phyloP scores from a whole-genome alignment of 495 filamentous ascomycete genomes.

The Aspergillus nidulans region DNA sequence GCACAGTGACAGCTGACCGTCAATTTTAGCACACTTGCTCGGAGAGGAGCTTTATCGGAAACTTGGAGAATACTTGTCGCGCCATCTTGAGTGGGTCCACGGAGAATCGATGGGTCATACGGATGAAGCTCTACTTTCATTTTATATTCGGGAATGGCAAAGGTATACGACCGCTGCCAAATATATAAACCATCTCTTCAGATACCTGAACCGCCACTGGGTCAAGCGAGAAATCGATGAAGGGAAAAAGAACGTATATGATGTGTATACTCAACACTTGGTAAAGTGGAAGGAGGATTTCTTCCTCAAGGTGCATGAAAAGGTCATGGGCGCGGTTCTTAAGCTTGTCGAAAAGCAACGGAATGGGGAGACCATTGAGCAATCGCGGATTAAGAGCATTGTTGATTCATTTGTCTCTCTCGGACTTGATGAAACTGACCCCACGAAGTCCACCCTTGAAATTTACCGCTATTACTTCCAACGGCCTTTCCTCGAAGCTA shows the following conservation, averaged over 20 bases:
- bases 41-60: slow-evolving; percentile 96
- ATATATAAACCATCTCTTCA: slow-evolving; percentile 95
- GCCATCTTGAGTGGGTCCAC: slow-evolving; percentile 65
- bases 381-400: slow-evolving; percentile 92
- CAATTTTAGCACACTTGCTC: slow-evolving; percentile 73
- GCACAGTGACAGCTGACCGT: slow-evolving; percentile 11
- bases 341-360: slow-evolving; percentile 96
- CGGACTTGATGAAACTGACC: slow-evolving; percentile 89
- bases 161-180: slow-evolving; percentile 93
- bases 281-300: slow-evolving; percentile 93
- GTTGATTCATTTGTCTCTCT: slow-evolving; percentile 96
- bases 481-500: slow-evolving; percentile 83
- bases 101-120: slow-evolving; percentile 67
- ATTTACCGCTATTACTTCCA: slow-evolving; percentile 93
- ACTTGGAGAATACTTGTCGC: slow-evolving; percentile 74
- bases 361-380: slow-evolving; percentile 97
- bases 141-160: slow-evolving; percentile 95
- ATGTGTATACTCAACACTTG: slow-evolving; percentile 94
- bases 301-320: slow-evolving; percentile 74
- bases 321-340: slow-evolving; percentile 92
- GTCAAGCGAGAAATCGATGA: slow-evolving; percentile 99
- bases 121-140: slow-evolving; percentile 87
- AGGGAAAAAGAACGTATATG: slow-evolving; percentile 96
- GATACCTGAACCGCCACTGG: slow-evolving; percentile 97
- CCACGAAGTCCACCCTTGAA: slow-evolving; percentile 88